These are phyloP conservation scores for Aspergillus pseudoterreus DNA, from an alignment of 2,329 filamentous ascomycete species.

Conservation along the genomic window DNA sequence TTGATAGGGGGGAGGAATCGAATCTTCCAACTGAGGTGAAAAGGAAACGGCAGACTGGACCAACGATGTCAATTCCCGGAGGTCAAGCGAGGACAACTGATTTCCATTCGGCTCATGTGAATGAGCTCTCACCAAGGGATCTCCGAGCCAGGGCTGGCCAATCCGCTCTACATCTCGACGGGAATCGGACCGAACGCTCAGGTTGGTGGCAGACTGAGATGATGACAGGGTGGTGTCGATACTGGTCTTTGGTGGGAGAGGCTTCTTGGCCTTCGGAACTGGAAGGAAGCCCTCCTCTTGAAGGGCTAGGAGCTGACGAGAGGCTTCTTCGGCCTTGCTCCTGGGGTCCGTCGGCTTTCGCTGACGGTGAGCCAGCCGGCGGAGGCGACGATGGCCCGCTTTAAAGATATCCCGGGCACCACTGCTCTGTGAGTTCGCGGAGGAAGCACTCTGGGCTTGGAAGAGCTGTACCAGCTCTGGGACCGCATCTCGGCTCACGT, in stretches of 20 bases:
- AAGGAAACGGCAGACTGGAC: constrained; percentile 30
- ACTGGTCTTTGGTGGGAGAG: constrained; percentile 19
- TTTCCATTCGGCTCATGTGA: constrained; percentile 14
- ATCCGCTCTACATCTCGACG: constrained; percentile 35
- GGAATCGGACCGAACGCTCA: constrained; percentile 27
- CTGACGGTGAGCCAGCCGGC: constrained; percentile 31
- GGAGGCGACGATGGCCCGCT: constrained; percentile 32
- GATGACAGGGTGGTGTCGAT: constrained; percentile 17
- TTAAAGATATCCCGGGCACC: constrained; percentile 27
- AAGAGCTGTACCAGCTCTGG: constrained; percentile 36
- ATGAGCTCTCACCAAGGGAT: constrained; percentile 18
- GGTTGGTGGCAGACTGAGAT: constrained; percentile 10
- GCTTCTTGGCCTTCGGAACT: constrained; percentile 13
- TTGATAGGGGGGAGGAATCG: constrained; percentile 19
- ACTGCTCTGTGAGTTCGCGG: constrained; percentile 17
- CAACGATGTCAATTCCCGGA: constrained; percentile 31
- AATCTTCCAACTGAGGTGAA: constrained; percentile 20
- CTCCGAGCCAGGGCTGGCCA: constrained; percentile 35
- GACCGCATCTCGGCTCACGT: constrained; percentile 28
- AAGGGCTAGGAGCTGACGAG: constrained; percentile 26
- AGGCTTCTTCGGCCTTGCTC: constrained; percentile 22
- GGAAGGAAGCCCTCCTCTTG: constrained; percentile 29
- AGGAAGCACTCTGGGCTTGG: constrained; percentile 25
- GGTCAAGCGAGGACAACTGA: constrained; percentile 25
- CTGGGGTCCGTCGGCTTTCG: constrained; percentile 23